These are phyloP conservation scores for Phycomyces nitens DNA, from an alignment of 192 early-diverging fungal species.

Conservation along the genomic window DNA sequence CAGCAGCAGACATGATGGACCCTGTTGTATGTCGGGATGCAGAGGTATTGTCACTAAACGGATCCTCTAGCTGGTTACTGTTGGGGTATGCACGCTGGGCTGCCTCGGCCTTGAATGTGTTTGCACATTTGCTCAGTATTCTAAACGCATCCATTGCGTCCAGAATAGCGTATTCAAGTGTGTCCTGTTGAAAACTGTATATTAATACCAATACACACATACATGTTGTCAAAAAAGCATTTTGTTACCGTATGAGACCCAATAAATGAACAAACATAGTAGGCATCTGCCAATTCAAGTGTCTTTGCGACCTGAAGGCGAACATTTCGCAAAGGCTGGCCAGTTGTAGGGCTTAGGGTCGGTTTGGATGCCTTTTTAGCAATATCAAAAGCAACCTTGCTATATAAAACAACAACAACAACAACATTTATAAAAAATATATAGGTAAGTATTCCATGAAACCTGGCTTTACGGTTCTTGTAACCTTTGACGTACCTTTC, in stretches of 20 bases:
- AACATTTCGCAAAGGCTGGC: neutral
- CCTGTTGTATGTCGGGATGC: neutral
- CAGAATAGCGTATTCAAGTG: neutral
- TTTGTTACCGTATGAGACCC: neutral
- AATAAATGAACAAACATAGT: slow-evolving; percentile 1
- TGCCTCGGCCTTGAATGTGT: neutral
- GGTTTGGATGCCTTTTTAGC: slow-evolving; percentile 2
- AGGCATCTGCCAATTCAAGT: slow-evolving; percentile 8
- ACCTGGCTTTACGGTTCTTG: too few relatives aligned
- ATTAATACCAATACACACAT: too few relatives aligned
- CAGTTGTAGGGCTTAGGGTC: neutral
- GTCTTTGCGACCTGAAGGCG: neutral
- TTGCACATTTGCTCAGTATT: neutral
- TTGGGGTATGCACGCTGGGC: neutral
- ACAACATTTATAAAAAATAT: too few relatives aligned
- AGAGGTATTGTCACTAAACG: neutral
- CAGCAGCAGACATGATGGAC: slow-evolving; percentile 9
- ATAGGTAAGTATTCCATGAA: too few relatives aligned
- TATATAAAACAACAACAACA: too few relatives aligned
- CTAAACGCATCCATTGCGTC: neutral
- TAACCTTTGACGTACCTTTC: slow-evolving; percentile 44
- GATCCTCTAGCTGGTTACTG: neutral
- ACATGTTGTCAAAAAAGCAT: too few relatives aligned
- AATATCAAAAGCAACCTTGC: slow-evolving; percentile 9
- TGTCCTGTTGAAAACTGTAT: neutral